Percentiles rank a stretch among this genome's conserved stretches.
Conservation (phyloP, 768 basidiomycete species). For the Postia placenta region DNA sequence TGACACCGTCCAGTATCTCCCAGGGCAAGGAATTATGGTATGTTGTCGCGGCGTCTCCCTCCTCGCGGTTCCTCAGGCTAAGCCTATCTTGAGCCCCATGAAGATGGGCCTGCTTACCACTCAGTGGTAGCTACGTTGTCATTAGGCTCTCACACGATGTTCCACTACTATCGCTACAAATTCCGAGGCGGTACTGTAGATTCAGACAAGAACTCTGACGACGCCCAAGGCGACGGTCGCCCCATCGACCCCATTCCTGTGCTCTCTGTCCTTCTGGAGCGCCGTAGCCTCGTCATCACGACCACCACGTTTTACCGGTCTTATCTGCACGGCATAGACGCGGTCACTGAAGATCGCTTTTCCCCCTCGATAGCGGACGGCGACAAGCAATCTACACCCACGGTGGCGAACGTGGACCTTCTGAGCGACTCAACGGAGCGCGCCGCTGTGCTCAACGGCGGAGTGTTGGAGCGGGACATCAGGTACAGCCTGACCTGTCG, state of each 20-base stretch:
- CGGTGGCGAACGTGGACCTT: conserved; percentile 54
- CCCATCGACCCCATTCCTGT: conserved; percentile 60
- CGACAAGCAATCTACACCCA: conserved; percentile 1
- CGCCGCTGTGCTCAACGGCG: conserved; percentile 40
- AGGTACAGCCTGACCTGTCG: conserved; percentile 85
- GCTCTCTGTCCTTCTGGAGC: conserved; percentile 74
- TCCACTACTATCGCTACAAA: conserved; percentile 75
- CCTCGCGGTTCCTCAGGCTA: no score
- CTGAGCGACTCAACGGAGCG: conserved; percentile 37
- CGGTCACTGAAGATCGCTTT: conserved; percentile 41
- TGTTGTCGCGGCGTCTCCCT: conserved; percentile 14
- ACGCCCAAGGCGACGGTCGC: conserved; percentile 31
- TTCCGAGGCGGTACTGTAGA: conserved; percentile 15
- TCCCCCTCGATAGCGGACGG: conserved; percentile 21
- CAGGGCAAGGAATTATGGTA: conserved; percentile 94
- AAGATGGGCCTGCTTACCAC: conserved; percentile 86
- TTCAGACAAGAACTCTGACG: conserved; percentile 2
- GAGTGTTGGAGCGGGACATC: conserved; percentile 45
- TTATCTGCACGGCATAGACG: conserved; percentile 80
- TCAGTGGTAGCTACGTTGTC: conserved; percentile 91
- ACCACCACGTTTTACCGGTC: conserved; percentile 59
- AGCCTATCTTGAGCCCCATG: conserved; percentile 53
- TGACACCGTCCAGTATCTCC: conserved; percentile 51
- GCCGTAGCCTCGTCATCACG: conserved; percentile 80
- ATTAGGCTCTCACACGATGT: conserved; percentile 74